A percentile compares a stretch with the other conserved stretches of the same genome.
Conservation (phyloP, 169 alveolate species). For the Babesia gibsoni region DNA sequence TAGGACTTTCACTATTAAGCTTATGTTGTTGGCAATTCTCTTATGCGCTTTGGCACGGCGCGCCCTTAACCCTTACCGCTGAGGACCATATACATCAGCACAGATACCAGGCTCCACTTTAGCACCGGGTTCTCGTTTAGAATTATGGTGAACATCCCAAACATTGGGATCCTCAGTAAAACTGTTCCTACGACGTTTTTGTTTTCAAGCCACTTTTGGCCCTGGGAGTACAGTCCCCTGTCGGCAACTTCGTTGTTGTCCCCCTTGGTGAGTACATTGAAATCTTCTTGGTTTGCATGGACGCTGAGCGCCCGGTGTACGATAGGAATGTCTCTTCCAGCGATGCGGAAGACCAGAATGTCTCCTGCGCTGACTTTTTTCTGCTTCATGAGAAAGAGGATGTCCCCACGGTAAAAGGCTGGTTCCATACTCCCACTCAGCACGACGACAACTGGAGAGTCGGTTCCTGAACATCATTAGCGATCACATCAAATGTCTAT, state of each 20-base stretch:
- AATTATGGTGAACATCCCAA: constrained; percentile 88
- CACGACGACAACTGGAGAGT: constrained; percentile 92
- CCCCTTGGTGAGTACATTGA: constrained; percentile 87
- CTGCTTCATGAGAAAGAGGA: constrained; percentile 77
- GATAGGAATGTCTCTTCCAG: constrained; percentile 88
- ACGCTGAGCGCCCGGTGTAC: constrained; percentile 87
- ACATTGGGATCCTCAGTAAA: constrained; percentile 83
- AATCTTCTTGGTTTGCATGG: constrained; percentile 75
- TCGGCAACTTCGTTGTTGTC: constrained; percentile 90
- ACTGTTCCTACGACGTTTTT: constrained; percentile 84
- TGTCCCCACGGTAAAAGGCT: constrained; percentile 90
- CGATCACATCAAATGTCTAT: too few species aligned
- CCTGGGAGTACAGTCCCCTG: constrained; percentile 85
- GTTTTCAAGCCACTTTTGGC: constrained; percentile 82
- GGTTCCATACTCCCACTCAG: constrained; percentile 93
- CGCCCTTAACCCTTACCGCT: constrained; percentile 54
- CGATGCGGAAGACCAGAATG: constrained; percentile 72
- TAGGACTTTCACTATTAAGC: too few species aligned
- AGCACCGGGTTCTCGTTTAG: constrained; percentile 84
- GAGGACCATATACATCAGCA: constrained; percentile 35
- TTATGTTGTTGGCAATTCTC: too few species aligned
- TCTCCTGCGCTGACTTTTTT: constrained; percentile 69
- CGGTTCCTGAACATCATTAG: constrained; percentile 70
- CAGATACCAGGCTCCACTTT: constrained; percentile 19
- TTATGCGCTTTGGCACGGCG: too few species aligned